Evolutionary conservation across 2,329 filamentous ascomycete species (phyloP).

Genomic region (Clathrospora elynae): DNA sequence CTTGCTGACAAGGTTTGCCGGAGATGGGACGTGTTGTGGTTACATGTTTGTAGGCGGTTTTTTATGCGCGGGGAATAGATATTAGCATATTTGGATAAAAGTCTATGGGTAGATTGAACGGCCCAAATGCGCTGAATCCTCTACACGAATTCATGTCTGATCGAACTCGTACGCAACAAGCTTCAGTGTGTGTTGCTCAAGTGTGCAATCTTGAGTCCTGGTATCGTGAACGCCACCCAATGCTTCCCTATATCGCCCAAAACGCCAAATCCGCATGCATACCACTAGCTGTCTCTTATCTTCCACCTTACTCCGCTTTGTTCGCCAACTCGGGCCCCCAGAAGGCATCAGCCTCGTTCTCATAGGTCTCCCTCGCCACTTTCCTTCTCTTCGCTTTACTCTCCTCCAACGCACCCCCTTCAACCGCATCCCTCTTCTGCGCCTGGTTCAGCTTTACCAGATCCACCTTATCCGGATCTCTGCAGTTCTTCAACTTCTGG

Average conservation of each 20-base stretch:
- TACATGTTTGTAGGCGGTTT: constrained; percentile 20
- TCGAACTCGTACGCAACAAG: no score
- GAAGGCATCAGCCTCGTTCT: constrained; percentile 54
- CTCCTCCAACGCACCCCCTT: constrained; percentile 47
- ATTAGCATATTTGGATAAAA: no score
- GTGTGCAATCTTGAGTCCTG: no score
- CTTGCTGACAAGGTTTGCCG: constrained; percentile 13
- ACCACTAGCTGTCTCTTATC: no score
- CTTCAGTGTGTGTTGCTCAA: no score
- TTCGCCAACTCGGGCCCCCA: constrained; percentile 49
- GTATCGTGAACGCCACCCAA: no score
- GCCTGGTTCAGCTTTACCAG: constrained; percentile 70
- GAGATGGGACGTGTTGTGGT: constrained; percentile 23
- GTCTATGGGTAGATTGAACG: no score
- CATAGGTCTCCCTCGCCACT: constrained; percentile 50
- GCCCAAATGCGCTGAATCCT: no score
- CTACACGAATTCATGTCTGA: no score
- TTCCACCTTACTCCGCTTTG: no score
- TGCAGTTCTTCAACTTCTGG: constrained; percentile 73
- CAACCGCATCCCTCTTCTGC: constrained; percentile 55
- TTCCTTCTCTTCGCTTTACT: constrained; percentile 53
- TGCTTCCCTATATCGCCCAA: no score
- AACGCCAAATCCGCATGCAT: no score
- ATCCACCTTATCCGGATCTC: constrained; percentile 75
- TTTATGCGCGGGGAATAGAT: constrained; percentile 24